phyloP scores from a whole-genome alignment of 306 rosid genomes.

The barrel medic (Medicago truncatula) region MtrunA17r5.0-ANR NC_053046.1:10319001-10319500 shows the following conservation, averaged over 20 bases:
- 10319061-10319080: slow-evolving; percentile 71
- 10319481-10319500: too few species aligned
- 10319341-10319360: slow-evolving; percentile 72
- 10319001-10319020: slow-evolving; percentile 52
- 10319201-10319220: slow-evolving; percentile 87
- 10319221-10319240: slow-evolving; percentile 99
- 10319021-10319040: slow-evolving; percentile 55
- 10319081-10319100: slow-evolving; percentile 77
- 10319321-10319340: slow-evolving; percentile 59
- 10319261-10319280: slow-evolving; percentile 93
- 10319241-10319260: slow-evolving; percentile 87
- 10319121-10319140: slow-evolving; percentile 78
- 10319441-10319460: too few species aligned
- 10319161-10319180: slow-evolving; percentile 74
- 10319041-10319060: slow-evolving; percentile 77
- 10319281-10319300: slow-evolving; percentile 81
- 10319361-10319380: too few species aligned
- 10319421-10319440: too few species aligned
- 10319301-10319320: slow-evolving; percentile 58
- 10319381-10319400: too few species aligned
- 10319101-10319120: slow-evolving; percentile 80
- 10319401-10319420: too few species aligned
- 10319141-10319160: slow-evolving; percentile 55
- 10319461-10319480: too few species aligned
- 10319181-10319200: slow-evolving; percentile 88